Evolutionary conservation across 2,329 filamentous ascomycete species (phyloP).

Genomic region (Cadophora gregata): DNA sequence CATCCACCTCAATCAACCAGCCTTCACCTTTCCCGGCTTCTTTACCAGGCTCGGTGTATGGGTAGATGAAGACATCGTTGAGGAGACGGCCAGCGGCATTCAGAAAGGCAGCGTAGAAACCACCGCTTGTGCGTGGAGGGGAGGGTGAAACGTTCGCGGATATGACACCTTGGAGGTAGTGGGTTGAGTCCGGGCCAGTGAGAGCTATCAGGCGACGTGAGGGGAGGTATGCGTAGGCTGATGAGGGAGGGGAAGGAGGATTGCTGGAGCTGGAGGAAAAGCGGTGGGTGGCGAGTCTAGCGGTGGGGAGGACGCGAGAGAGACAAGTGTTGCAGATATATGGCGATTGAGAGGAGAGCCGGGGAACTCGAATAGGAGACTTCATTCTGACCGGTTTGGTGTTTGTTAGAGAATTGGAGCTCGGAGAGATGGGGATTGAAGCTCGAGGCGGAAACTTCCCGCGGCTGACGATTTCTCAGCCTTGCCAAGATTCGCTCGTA

Average conservation of each 20-base stretch:
- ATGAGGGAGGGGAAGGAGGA: slow-evolving; percentile 50
- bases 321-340: slow-evolving; percentile 39
- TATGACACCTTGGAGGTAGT: slow-evolving; percentile 87
- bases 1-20: slow-evolving; percentile 86
- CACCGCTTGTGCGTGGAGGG: slow-evolving; percentile 50
- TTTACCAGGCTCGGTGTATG: slow-evolving; percentile 40
- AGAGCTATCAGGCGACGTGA: slow-evolving; percentile 81
- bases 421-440: background rate
- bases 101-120: slow-evolving; percentile 83
- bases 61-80: slow-evolving; percentile 91
- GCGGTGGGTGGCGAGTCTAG: slow-evolving; percentile 1
- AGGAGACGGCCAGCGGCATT: slow-evolving; percentile 85
- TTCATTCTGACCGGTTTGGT: slow-evolving; percentile 35
- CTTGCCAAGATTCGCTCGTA: slow-evolving; percentile 20
- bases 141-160: slow-evolving; percentile 67
- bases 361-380: slow-evolving; percentile 23
- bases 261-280: slow-evolving; percentile 24
- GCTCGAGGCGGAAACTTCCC: slow-evolving; percentile 22
- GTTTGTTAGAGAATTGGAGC: background rate
- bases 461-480: slow-evolving; percentile 29
- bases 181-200: slow-evolving; percentile 77
- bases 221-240: slow-evolving; percentile 63
- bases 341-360: slow-evolving; percentile 13
- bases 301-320: slow-evolving; percentile 1
- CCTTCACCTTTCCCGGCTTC: slow-evolving; percentile 31